These are phyloP conservation scores for Scleroderma citrinum DNA, from an alignment of 768 basidiomycete genomes.

Conservation along the genomic window DNA sequence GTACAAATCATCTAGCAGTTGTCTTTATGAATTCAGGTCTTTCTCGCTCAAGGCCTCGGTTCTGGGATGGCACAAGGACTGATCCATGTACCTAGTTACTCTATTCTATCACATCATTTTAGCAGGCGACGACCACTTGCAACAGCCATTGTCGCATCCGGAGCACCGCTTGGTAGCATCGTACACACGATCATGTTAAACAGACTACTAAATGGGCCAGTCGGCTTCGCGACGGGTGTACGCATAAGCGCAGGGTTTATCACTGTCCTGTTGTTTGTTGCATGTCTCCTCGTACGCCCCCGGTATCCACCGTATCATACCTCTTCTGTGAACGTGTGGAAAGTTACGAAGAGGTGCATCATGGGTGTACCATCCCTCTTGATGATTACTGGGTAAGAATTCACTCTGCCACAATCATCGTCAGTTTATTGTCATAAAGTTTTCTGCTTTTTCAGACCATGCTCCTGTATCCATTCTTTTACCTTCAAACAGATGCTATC, in stretches of 20 bases:
- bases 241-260: slow-evolving; percentile 37
- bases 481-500: slow-evolving; percentile 51
- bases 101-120: slow-evolving; percentile 43
- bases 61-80: slow-evolving; percentile 39
- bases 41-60: slow-evolving; percentile 41
- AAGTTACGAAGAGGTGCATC: slow-evolving; percentile 16
- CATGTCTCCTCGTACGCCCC: slow-evolving; percentile 33
- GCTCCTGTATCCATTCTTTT: slow-evolving; percentile 48
- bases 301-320: slow-evolving; percentile 17
- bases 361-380: slow-evolving; percentile 20
- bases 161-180: slow-evolving; percentile 48
- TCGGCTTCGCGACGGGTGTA: slow-evolving; percentile 40
- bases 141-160: slow-evolving; percentile 41
- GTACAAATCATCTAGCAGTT: too few species aligned
- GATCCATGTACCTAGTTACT: slow-evolving; percentile 39
- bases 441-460: slow-evolving; percentile 31
- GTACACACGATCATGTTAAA: slow-evolving; percentile 61
- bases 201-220: slow-evolving; percentile 30
- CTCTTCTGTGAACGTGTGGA: slow-evolving; percentile 9
- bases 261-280: slow-evolving; percentile 30
- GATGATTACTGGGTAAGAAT: slow-evolving; percentile 17
- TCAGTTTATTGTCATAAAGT: slow-evolving; percentile 3
- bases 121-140: slow-evolving; percentile 33
- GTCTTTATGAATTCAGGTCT: slow-evolving; percentile 24
- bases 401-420: neutral